A percentile compares a stretch with the other conserved stretches of the same genome.
Evolutionary conservation across 2,329 filamentous ascomycete genomes (phyloP).

Genomic region (Hypoxylon sp.): DNA sequence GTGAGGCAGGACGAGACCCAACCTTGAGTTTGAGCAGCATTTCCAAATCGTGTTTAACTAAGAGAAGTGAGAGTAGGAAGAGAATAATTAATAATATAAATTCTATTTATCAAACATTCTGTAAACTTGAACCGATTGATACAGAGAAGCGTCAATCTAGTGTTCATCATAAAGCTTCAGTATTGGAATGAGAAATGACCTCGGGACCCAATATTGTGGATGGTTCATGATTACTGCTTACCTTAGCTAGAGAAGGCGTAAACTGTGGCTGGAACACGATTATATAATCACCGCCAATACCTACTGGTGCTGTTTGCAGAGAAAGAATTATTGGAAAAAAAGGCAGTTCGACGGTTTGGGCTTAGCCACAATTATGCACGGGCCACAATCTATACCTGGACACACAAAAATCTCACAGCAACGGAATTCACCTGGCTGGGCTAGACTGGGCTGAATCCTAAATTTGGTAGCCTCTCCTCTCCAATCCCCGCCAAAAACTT

Average conservation of each 20-base stretch:
- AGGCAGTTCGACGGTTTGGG: not conserved
- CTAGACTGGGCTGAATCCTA: conserved; percentile 43
- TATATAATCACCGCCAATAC: not conserved
- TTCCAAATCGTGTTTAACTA: not conserved
- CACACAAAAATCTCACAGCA: conserved; percentile 12
- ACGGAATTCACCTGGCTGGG: conserved; percentile 32
- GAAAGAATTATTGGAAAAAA: not conserved
- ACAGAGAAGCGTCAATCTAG: not conserved
- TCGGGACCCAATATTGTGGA: not conserved
- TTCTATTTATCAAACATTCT: not conserved
- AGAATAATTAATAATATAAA: not conserved
- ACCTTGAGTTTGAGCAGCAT: conserved; percentile 20
- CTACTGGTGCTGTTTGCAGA: conserved; percentile 1
- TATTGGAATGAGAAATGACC: not conserved
- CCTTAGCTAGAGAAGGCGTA: not conserved
- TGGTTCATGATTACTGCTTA: not conserved
- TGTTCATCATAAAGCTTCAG: not conserved
- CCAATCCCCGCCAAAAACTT: conserved; percentile 41
- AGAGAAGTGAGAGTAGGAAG: not conserved
- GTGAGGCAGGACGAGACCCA: conserved; percentile 4
- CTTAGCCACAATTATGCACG: not conserved
- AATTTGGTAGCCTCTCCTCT: conserved; percentile 43
- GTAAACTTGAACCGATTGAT: not conserved
- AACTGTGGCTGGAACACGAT: not conserved
- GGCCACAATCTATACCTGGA: not conserved